Evolutionary conservation across 2,329 filamentous ascomycete species (phyloP), one percentile per base, ranked within the genome.

Genomic region (Ceratocystis albifundus): DNA sequence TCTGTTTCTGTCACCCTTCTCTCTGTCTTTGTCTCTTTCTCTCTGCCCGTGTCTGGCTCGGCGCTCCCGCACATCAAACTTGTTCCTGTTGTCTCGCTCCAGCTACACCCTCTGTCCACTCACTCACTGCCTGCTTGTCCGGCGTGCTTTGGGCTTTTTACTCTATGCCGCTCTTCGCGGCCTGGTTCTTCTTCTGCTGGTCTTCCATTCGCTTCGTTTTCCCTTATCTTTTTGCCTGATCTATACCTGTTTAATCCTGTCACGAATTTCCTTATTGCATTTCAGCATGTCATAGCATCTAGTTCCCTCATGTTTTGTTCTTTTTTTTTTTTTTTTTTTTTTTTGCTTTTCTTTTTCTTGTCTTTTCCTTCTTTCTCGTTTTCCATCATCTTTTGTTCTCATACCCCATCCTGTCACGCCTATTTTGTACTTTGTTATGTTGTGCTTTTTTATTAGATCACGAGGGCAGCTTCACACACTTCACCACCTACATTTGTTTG

Each of bases 211-310:
- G 7, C 41, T 63, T 63, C 61, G n/a, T 41, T 63, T 63, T 36
- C 32, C 17, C 25, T 8, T 25, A 50, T 17, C 46, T 45, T 48
- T 48, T 63, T 63, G 44, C 61, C 61, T 25, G 36, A 48, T 63
- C 41, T 46, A 46, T 30, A 63, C 61, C 20, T 63, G 61, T 63
- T 63, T 63, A 63, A 63, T 63, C 61, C 41, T 12, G n/a, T 48
- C 61, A 36, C 55, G 55, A 59, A 59, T 59, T 36, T 59, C 55
- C 28, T 59, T 59, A 32, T 36, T 36, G 28, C 28, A 36, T 59
- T 63, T 48, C 22, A 30, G 44, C 41, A 63, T 48, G n/a, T 63
- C 61, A 63, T 30, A 63, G 61, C 61, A 63, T 63, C 44, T 50
- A n/a, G 44, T 48, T n/a, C 46, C 61, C 20, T 62, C 4, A 62